Evolutionary conservation across 1,284 basidiomycete species (phyloP), one percentile per base, ranked within the genome.

Genomic region (Moesziomyces aphidis): DNA sequence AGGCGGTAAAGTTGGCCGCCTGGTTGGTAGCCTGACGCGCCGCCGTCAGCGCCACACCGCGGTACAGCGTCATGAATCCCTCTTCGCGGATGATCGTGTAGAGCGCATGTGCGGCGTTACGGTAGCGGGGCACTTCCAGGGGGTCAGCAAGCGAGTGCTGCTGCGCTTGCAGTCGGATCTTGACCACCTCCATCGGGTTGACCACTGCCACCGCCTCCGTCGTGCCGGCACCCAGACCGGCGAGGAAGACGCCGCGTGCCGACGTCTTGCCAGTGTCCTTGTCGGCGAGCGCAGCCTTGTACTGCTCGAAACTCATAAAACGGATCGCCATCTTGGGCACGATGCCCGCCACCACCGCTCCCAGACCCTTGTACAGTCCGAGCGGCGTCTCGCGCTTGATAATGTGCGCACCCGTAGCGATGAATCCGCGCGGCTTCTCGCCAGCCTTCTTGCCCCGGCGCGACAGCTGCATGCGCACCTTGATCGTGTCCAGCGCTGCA

Each of bases 321-420:
- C 97, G 93, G 84, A 96, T 98, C 55, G 95, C 95, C 97, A 99
- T 99, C 88, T 99, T 99, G 5, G 97, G 97, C 2, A 98, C 94
- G 85, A 99, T 99, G 31, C 84, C 84, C 13, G 94, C 92, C 23
- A 97, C 88, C 42, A 99, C 96, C n/a, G 96, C 96, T 44, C 96
- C 96, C 46, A 99, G 90, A 81, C 95, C 97, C 86, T 99, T 99
- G 90, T 99, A 99, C 45, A 99, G 87, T 19, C 97, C 97, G 21
- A 98, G 89, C 0, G 94, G 93, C 5, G 95, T 96, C 87, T 99
- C 96, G 50, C 95, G 90, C 72, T 89, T 89, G 34, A 95, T 90
- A 74, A 99, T 99, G 85, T 92, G 90, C 21, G 89, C 87, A 23
- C 94, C 96, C 0, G 97, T 99, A 17, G 94, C 94, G 73, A 97